Base-by-base conservation (phyloP, 75 land plant species). In the Azolla pinnata region DNA sequence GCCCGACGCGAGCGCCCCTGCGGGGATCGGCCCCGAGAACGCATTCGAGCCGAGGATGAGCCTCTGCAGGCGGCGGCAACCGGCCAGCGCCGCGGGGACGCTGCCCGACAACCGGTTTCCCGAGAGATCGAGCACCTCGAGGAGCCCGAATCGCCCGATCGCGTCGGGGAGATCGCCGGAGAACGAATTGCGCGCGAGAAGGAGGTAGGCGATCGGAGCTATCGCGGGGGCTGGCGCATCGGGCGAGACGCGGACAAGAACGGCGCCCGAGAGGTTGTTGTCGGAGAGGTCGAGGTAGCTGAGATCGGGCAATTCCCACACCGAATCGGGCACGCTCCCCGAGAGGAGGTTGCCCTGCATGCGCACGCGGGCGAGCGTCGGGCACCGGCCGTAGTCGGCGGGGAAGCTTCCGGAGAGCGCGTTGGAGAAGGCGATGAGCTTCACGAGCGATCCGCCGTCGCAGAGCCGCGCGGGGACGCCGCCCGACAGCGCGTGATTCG, bases 331-430 rank as follows among this genome's bases (percentile, higher is more conserved):
- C 9, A 92, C 74, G 4, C 0, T 20, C 8, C 97, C 97, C 5
- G 82, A 54, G 34, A 92, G 68, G 29, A 52, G 57, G 67, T 92
- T 92, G 58, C 75, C 65, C 47, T 63, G 72, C 0, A 92, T 65
- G 3, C 87, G 38, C 28, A 93, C 71, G 0, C 90, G 73, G 0
- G 18, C 26, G 69, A 93, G 54, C 1, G 73, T 75, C 52, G 38
- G 28, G 60, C 96, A 93, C 16, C 54, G 68, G 1, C 77, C 87
- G 53, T 88, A 93, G 26, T 44, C 82, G 12, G 46, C 75, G 23
- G 98, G 98, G 23, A 93, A 69, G 2, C 50, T 58, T 7, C 98
- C 98, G 24, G 80, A 60, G 66, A 92, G 78, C 2, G 55, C 56
- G 70, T 92, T 92, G 32, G 78, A 50, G 19, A 88, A 78, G 59